Evolutionary conservation across 1,139 yeast genomes (phyloP).

Genomic region (Scheffersomyces titani): DNA sequence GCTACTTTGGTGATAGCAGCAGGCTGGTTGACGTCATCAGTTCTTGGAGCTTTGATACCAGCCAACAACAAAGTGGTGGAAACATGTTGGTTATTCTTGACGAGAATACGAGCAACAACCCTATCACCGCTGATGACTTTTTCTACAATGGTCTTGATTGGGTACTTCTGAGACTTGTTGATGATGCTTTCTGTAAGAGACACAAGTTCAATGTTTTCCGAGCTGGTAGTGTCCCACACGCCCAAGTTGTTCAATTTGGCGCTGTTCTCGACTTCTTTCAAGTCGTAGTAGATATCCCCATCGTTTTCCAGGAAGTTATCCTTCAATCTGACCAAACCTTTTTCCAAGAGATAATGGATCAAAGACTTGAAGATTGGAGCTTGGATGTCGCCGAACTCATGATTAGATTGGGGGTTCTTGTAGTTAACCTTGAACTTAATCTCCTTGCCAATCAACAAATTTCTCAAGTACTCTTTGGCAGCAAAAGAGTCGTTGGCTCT

Average conservation of each 20-base stretch:
- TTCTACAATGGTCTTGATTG: conserved; percentile 66
- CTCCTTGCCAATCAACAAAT: conserved; percentile 67
- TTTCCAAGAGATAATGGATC: conserved; percentile 54
- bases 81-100: conserved; percentile 42
- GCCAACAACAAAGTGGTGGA: conserved; percentile 67
- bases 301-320: conserved; percentile 49
- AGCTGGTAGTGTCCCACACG: conserved; percentile 46
- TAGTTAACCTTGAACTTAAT: conserved; percentile 60
- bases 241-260: conserved; percentile 57
- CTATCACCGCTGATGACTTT: conserved; percentile 80
- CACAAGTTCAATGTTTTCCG: conserved; percentile 20
- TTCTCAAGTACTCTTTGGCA: conserved; percentile 63
- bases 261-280: conserved; percentile 40
- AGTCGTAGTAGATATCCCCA: conserved; percentile 30
- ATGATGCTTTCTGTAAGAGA: conserved; percentile 40
- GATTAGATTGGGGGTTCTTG: conserved; percentile 49
- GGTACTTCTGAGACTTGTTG: conserved; percentile 37
- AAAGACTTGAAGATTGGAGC: conserved; percentile 67
- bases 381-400: conserved; percentile 73
- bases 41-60: conserved; percentile 72
- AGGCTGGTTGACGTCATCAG: conserved; percentile 47
- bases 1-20: conserved; percentile 49
- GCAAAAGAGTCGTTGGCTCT: conserved; percentile 58
- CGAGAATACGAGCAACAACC: conserved; percentile 56
- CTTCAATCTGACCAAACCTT: conserved; percentile 66